A percentile compares a stretch with the other conserved stretches of the same genome.
Evolutionary conservation across 2,329 filamentous ascomycete species (phyloP).

Genomic region (Helotiales sp.): DNA sequence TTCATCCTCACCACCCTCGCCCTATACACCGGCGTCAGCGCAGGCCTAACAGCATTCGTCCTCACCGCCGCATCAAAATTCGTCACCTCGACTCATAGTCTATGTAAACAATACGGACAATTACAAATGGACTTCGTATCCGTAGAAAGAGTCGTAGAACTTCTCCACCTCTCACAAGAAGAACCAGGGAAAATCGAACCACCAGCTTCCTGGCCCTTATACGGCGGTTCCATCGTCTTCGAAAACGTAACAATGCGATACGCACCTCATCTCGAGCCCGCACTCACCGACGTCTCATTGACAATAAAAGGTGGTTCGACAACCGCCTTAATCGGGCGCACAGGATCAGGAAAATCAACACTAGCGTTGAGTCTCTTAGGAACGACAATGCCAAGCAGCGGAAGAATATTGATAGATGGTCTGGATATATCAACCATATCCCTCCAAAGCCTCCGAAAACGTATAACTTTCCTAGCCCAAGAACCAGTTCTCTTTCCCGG

Average conservation of each 20-base stretch:
- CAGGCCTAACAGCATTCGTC: slow-evolving; percentile 82
- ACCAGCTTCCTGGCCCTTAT: slow-evolving; percentile 75
- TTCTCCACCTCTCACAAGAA: slow-evolving; percentile 78
- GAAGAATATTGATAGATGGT: slow-evolving; percentile 58
- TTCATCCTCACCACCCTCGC: slow-evolving; percentile 74
- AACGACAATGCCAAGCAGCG: slow-evolving; percentile 52
- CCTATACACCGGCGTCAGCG: slow-evolving; percentile 70
- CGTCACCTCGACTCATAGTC: slow-evolving; percentile 67
- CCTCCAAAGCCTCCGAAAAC: slow-evolving; percentile 57
- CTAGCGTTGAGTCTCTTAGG: slow-evolving; percentile 62
- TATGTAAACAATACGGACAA: slow-evolving; percentile 80
- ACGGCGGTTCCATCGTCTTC: slow-evolving; percentile 72
- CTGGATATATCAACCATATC: slow-evolving; percentile 60
- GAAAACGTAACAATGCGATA: slow-evolving; percentile 78
- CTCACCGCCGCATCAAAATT: slow-evolving; percentile 70
- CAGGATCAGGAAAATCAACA: slow-evolving; percentile 81
- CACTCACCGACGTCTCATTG: slow-evolving; percentile 68
- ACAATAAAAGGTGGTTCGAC: slow-evolving; percentile 76
- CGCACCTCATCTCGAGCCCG: slow-evolving; percentile 73
- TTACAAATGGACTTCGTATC: slow-evolving; percentile 92
- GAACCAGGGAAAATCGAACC: slow-evolving; percentile 64
- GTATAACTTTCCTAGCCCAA: slow-evolving; percentile 67
- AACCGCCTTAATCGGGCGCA: slow-evolving; percentile 78
- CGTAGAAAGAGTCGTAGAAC: slow-evolving; percentile 81
- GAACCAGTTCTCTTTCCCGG: slow-evolving; percentile 67